Evolutionary conservation across 2,329 filamentous ascomycete genomes (phyloP), one percentile per base, ranked within the genome.

Genomic region (Trichophyton benhamiae): DNA sequence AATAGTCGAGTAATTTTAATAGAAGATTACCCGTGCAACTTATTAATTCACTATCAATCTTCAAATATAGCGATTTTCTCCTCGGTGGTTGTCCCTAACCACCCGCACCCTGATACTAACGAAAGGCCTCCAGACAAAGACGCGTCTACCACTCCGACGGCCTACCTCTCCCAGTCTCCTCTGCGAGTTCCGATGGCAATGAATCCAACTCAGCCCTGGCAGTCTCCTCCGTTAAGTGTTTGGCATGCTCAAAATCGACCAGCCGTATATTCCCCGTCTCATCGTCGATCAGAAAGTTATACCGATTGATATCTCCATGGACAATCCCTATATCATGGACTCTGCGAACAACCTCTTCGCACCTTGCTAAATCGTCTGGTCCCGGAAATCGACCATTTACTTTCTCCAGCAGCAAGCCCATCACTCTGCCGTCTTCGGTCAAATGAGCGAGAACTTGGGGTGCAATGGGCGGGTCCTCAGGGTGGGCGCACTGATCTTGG

Each of bases 251-350:
- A 42, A 60, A 60, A 53, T 60, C 44, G 38, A 60, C 6, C n/a
- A 60, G 27, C 44, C 15, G 22, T 22, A 60, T 33, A 22, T 58
- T 15, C 22, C 13, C 49, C n/a, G 36, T 30, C 49, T 48, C 52
- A 8, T 57, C 38, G 30, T 30, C 17, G 17, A 61, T 33, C 17
- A 61, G 11, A 46, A 61, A 61, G 38, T 63, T 63, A 52, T 63
- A 41, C 25, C 59, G 33, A 58, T 63, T 63, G 41, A 59, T 46
- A 55, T 63, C 61, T 3, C 59, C 59, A 59, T 63, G 59, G n/a
- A 63, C 22, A 6, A 63, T 20, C 17, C 55, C 49, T 5, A 58
- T 17, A 3, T 42, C 5, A 61, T 63, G 61, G 11, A 63, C 20
- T 20, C 44, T 30, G 1, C 33, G 3, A 20, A 63, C 8, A 7